Evolutionary conservation across 495 filamentous ascomycete species (phyloP).

Genomic region (Darksidea phi): DNA sequence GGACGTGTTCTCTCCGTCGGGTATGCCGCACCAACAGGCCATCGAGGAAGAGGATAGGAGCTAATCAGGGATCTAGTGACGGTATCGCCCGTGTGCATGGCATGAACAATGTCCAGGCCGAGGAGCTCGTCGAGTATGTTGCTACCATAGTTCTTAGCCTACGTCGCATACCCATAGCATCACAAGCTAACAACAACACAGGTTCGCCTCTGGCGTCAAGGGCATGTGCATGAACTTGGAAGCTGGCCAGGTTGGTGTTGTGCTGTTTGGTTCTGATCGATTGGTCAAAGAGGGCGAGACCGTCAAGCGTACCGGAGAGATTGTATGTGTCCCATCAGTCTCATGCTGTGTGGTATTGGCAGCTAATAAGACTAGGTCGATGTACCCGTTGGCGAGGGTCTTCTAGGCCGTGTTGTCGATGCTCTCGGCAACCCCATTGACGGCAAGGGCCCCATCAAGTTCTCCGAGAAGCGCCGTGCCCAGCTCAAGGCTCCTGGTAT

Average conservation of each 20-base stretch:
- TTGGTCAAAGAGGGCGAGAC: slow-evolving; percentile 99
- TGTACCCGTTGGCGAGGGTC: slow-evolving; percentile 86
- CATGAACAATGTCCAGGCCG: slow-evolving; percentile 99
- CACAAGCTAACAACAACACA: slow-evolving; percentile 45
- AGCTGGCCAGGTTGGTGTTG: slow-evolving; percentile 99
- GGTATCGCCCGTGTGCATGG: slow-evolving; percentile 99
- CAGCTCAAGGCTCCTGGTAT: slow-evolving; percentile 99
- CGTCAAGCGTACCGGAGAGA: slow-evolving; percentile 98
- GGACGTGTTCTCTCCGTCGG: slow-evolving; percentile 98
- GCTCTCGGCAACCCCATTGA: slow-evolving; percentile 98
- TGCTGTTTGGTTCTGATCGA: slow-evolving; percentile 99
- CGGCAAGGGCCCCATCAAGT: slow-evolving; percentile 94
- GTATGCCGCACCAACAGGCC: slow-evolving; percentile 57
- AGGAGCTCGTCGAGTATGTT: slow-evolving; percentile 99
- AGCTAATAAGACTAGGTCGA: slow-evolving; percentile 67
- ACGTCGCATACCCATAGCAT: slow-evolving; percentile 16
- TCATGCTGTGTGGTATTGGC: not conserved
- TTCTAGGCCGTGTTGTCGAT: slow-evolving; percentile 97
- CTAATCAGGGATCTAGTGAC: slow-evolving; percentile 68
- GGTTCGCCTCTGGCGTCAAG: slow-evolving; percentile 99
- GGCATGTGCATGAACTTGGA: slow-evolving; percentile 99
- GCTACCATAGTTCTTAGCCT: slow-evolving; percentile 10
- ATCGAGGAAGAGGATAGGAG: slow-evolving; percentile 31
- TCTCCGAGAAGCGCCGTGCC: slow-evolving; percentile 88
- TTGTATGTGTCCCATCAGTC: slow-evolving; percentile 64